These are phyloP conservation scores for Venturia oleaginea DNA, from an alignment of 2,329 filamentous ascomycete genomes.

Conservation along the genomic window DNA sequence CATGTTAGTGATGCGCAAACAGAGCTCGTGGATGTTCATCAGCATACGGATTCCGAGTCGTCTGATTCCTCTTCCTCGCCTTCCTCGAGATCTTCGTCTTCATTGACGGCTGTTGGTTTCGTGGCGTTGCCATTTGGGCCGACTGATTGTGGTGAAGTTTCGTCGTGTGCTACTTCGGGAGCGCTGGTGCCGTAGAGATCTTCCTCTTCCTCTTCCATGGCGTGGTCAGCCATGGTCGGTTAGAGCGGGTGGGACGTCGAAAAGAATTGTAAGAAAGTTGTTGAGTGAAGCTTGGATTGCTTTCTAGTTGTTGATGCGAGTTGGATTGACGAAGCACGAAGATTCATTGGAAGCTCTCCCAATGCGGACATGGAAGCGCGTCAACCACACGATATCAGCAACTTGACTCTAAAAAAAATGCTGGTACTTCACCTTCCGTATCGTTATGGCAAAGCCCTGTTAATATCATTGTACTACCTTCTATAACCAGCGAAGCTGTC, in stretches of 20 bases:
- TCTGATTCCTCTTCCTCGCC: conserved; percentile 39
- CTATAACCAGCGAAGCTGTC: no score
- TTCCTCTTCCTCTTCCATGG: conserved; percentile 44
- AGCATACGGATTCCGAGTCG: conserved; percentile 28
- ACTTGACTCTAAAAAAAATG: no score
- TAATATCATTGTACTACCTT: no score
- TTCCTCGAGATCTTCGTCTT: conserved; percentile 32
- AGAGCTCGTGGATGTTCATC: conserved; percentile 15
- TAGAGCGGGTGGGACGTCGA: not conserved
- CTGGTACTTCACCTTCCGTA: no score
- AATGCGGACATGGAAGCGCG: not conserved
- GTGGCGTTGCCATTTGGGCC: conserved; percentile 13
- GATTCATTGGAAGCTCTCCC: not conserved
- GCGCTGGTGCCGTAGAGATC: conserved; percentile 37
- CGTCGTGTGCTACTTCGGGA: conserved; percentile 17
- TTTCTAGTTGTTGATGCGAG: not conserved
- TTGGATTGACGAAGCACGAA: not conserved
- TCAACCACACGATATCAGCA: not conserved
- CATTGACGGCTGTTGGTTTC: conserved; percentile 15
- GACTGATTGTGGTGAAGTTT: not conserved
- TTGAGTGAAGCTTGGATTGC: not conserved
- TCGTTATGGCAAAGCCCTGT: no score
- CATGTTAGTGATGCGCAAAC: conserved; percentile 12
- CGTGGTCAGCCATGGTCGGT: not conserved
- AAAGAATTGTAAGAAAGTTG: no score